Evolutionary conservation across 2,329 filamentous ascomycete genomes (phyloP).

Genomic region (Diaporthe sp.): DNA sequence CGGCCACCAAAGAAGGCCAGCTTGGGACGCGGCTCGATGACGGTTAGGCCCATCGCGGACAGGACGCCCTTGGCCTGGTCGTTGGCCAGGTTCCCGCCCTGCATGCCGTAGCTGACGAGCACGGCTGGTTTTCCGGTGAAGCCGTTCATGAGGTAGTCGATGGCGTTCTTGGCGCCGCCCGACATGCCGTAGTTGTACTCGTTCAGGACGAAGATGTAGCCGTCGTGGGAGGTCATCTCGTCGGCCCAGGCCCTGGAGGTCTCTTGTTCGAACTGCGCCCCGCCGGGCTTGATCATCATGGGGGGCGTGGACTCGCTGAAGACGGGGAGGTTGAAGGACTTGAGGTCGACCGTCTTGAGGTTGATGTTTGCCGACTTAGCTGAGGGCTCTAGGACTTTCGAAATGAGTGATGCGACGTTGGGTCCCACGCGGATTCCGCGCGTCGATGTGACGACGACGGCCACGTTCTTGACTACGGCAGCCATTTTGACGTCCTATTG

Average conservation of each 20-base stretch:
- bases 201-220: conserved; percentile 60
- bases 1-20: conserved; percentile 4
- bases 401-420: not conserved
- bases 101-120: conserved; percentile 65
- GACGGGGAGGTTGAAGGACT: conserved; percentile 29
- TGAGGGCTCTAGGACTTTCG: conserved; percentile 29
- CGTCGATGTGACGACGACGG: conserved; percentile 21
- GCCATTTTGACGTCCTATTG: not conserved
- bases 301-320: conserved; percentile 1
- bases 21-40: conserved; percentile 32
- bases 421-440: conserved; percentile 22
- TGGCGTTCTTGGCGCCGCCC: conserved; percentile 67
- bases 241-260: conserved; percentile 57
- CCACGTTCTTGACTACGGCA: conserved; percentile 23
- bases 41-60: conserved; percentile 34
- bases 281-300: conserved; percentile 45
- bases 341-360: conserved; percentile 27
- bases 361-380: conserved; percentile 6
- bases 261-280: conserved; percentile 50
- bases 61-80: conserved; percentile 41
- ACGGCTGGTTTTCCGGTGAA: conserved; percentile 65
- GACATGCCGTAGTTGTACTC: conserved; percentile 68
- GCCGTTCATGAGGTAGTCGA: conserved; percentile 70
- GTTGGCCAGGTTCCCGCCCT: conserved; percentile 37
- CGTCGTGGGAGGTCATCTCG: conserved; percentile 55